Base-by-base conservation (phyloP, 805 yeast genomes). In the Myxozyma monticola region DNA sequence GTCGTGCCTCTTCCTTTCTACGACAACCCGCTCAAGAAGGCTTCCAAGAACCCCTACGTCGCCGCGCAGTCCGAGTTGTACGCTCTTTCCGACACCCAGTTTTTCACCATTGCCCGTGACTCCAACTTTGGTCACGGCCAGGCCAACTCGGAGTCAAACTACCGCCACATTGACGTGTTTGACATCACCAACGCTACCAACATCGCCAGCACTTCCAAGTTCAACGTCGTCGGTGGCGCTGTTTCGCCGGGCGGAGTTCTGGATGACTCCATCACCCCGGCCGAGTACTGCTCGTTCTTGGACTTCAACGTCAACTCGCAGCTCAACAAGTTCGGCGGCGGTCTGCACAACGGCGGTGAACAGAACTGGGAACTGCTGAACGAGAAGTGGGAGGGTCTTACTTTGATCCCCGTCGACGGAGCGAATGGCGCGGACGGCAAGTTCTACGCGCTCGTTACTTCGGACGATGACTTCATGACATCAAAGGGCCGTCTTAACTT, bases 311-410 rank as follows among this genome's bases (percentile, higher is more conserved):
- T 39, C 20, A 42, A 51, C 28, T 26, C 48, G 12, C 43, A 54
- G 48, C 51, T 53, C 18, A 33, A 34, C 37, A 39, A 45, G 37
- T 54, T 54, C 29, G 57, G 35, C 15, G 40, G 38, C 6, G 59
- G 59, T 29, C 47, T 53, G 18, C 59, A 48, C 38, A 54, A 54
- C 29, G 59, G 59, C 31, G 59, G 54, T 28, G 43, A 8, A 1
- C 51, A 53, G 39, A 45, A 53, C 42, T 48, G 48, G 49, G 17
- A 29, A 20, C 24, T 54, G 34, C 37, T 54, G 22, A 54, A 54
- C 44, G 59, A 54, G 41, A 54, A 54, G 28, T 53, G 59, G 59
- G 59, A 53, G 35, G 53, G 57, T n/a, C 22, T 48, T 9, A 34
- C 40, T 9, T 42, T 53, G 28, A 41, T 54, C 22, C 54, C 59